A percentile compares a stretch with the other conserved stretches of the same genome.
Conservation (phyloP, 2,329 filamentous ascomycete genomes). For the Sclerotinia spermophila region DNA sequence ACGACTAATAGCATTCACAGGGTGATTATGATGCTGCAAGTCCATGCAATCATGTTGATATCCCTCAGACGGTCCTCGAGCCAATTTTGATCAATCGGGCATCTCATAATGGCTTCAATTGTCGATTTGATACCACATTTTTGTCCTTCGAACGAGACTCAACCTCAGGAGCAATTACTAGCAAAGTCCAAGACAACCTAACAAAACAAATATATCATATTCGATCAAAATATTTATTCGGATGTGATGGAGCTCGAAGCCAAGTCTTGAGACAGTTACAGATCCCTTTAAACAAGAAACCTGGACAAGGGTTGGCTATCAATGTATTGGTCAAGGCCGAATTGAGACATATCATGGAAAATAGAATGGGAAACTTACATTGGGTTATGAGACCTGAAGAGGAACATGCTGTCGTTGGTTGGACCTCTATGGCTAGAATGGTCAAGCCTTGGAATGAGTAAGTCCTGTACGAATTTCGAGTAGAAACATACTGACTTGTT, state of each 20-base stretch:
- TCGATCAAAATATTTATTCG: conserved; percentile 54
- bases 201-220: conserved; percentile 43
- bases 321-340: conserved; percentile 51
- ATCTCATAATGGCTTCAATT: conserved; percentile 40
- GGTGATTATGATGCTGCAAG: conserved; percentile 43
- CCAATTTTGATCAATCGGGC: conserved; percentile 45
- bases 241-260: conserved; percentile 52
- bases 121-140: conserved; percentile 44
- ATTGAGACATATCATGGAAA: conserved; percentile 46
- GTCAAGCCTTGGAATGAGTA: conserved; percentile 58
- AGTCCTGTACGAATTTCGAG: not conserved
- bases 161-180: conserved; percentile 28
- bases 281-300: conserved; percentile 45
- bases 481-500: conserved; percentile 15
- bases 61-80: conserved; percentile 49
- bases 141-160: conserved; percentile 34
- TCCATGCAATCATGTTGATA: conserved; percentile 43
- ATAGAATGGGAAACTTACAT: conserved; percentile 56
- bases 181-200: conserved; percentile 40
- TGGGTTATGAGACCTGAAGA: conserved; percentile 55
- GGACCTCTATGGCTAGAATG: conserved; percentile 52
- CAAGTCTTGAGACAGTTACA: conserved; percentile 45
- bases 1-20: conserved; percentile 29
- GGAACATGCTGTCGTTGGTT: conserved; percentile 50
- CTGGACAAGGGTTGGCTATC: conserved; percentile 47